These are phyloP conservation scores for Lactarius trivialis DNA, from an alignment of 768 basidiomycete genomes.

Conservation along the genomic window DNA sequence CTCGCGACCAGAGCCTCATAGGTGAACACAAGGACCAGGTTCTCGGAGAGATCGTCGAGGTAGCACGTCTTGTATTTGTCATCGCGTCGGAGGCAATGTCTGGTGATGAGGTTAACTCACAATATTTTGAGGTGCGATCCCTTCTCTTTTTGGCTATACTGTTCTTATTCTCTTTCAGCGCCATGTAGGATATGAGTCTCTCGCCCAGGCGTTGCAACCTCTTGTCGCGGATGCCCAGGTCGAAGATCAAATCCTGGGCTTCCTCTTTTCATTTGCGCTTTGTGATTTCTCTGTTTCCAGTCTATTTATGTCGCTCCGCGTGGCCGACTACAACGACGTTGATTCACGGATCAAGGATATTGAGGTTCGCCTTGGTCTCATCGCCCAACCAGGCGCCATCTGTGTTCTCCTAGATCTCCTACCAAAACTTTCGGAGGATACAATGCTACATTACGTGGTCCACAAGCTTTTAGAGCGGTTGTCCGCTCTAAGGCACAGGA, in stretches of 20 bases:
- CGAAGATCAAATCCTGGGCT: conserved; percentile 53
- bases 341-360: conserved; percentile 39
- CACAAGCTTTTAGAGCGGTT: conserved; percentile 61
- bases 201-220: conserved; percentile 51
- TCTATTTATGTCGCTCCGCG: conserved; percentile 46
- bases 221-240: conserved; percentile 44
- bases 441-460: conserved; percentile 43
- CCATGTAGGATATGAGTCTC: conserved; percentile 57
- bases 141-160: neutral
- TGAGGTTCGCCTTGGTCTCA: conserved; percentile 37
- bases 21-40: conserved; percentile 36
- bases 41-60: conserved; percentile 41
- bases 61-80: conserved; percentile 53
- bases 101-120: conserved; percentile 46
- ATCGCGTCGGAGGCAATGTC: conserved; percentile 60
- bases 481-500: conserved; percentile 55
- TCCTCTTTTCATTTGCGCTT: conserved; percentile 60
- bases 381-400: conserved; percentile 56
- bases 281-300: conserved; percentile 54
- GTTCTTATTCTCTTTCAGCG: conserved; percentile 31
- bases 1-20: conserved; percentile 29
- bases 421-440: conserved; percentile 32
- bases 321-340: conserved; percentile 37
- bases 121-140: conserved; percentile 58
- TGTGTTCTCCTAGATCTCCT: conserved; percentile 50